Evolutionary conservation across 2,329 filamentous ascomycete genomes (phyloP).

Genomic region (Penicillium crustosum): DNA sequence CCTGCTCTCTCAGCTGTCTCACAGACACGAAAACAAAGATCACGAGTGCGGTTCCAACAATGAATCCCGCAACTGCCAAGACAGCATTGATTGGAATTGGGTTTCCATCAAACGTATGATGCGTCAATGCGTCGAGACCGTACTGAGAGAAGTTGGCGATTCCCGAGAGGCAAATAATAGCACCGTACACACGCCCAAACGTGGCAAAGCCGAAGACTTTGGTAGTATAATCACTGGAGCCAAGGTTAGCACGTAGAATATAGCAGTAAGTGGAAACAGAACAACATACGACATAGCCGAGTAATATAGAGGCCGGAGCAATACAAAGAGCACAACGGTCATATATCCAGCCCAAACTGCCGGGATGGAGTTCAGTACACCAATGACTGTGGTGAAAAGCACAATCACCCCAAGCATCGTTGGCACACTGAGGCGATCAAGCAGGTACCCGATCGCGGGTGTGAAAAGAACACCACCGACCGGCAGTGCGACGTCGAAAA

Average conservation of each 20-base stretch:
- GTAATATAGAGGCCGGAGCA: slow-evolving; percentile 88
- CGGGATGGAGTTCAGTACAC: slow-evolving; percentile 72
- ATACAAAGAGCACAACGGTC: slow-evolving; percentile 78
- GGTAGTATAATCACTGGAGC: slow-evolving; percentile 69
- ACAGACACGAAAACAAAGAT: slow-evolving; percentile 56
- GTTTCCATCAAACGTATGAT: slow-evolving; percentile 68
- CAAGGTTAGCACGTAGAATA: not conserved
- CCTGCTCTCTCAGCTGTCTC: slow-evolving; percentile 13
- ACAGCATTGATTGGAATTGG: slow-evolving; percentile 76
- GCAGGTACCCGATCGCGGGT: slow-evolving; percentile 77
- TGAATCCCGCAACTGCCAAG: slow-evolving; percentile 61
- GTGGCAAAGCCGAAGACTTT: slow-evolving; percentile 92
- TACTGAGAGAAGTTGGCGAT: slow-evolving; percentile 81
- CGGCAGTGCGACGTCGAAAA: slow-evolving; percentile 81
- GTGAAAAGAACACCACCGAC: slow-evolving; percentile 77
- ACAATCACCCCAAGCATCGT: slow-evolving; percentile 71
- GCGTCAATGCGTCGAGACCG: slow-evolving; percentile 74
- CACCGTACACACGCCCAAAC: slow-evolving; percentile 87
- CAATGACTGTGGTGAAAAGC: slow-evolving; percentile 68
- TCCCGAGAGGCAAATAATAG: slow-evolving; percentile 83
- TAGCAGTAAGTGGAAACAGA: not conserved
- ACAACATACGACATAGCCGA: slow-evolving; percentile 69
- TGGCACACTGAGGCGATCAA: slow-evolving; percentile 74
- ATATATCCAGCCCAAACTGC: slow-evolving; percentile 63
- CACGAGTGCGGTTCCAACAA: slow-evolving; percentile 66